Base-by-base conservation (phyloP, 495 filamentous ascomycete species). In the Neurospora sp. region DNA sequence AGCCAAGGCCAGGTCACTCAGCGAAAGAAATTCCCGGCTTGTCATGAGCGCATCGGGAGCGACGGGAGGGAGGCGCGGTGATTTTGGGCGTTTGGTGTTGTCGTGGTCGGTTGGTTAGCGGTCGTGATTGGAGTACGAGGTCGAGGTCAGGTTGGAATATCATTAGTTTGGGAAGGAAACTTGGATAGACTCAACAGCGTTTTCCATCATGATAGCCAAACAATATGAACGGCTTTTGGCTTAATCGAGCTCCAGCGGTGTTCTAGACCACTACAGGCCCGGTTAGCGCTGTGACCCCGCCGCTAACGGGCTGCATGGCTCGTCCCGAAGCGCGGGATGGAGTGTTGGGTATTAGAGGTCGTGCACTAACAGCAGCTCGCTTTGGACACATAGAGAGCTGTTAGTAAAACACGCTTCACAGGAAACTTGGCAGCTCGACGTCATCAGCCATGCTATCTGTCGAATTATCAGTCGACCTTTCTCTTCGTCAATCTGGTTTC, bases 161-260 rank as follows among this genome's bases (percentile, higher is more conserved):
- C 27, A 9, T 20, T 48, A 48, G 4, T 11, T 20, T 0, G 9
- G 0, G 0, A 5, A 9, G n/a, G 0, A 48, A 31, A 31, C 2
- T 48, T 53, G 3, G 27, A 35, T 27, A 61, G 0, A 35, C 6
- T 61, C 2, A 61, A 14, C 4, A 35, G 14, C 4, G 1, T 27
- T 27, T 0, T 2, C 0, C 0, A 12, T 12, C 4, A 27, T 1
- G 2, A 14, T 12, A 10, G n/a, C 10, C 0, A 22, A 1, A 0
- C 4, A 53, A 22, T 53, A 44, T 20, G 8, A 48, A 10, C 10
- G 4, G 14, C 2, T 12, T 40, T 12, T 0, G 6, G 46, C 0
- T 53, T 22, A 4, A 22, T 61, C 20, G 12, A 31, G 53, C 27
- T 61, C 53, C 53, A 61, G 53, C 3, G 53, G 27, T 65, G 53